These are phyloP conservation scores for Melanopsichium pennsylvanicum DNA, from an alignment of 1,284 basidiomycete species.

Conservation along the genomic window DNA sequence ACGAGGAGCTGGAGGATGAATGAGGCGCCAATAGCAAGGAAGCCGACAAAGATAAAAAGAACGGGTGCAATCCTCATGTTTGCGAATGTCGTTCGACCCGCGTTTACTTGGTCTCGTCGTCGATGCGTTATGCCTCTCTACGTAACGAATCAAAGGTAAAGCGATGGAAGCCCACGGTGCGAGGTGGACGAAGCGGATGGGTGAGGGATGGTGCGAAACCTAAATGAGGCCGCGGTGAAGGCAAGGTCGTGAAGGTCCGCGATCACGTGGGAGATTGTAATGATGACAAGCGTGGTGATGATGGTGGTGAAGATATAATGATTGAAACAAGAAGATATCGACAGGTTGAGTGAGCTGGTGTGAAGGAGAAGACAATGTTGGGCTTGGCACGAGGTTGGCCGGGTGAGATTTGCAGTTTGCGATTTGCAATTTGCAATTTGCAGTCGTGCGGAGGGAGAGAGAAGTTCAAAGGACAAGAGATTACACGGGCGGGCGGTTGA, in stretches of 20 bases:
- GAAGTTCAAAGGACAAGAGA: conserved; percentile 14
- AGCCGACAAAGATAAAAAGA: conserved; percentile 44
- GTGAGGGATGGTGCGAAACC: conserved; percentile 2
- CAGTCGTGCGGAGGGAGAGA: conserved; percentile 7
- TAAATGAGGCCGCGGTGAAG: conserved; percentile 1
- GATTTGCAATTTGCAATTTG: too few relatives aligned
- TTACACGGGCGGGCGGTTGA: not conserved
- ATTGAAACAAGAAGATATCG: conserved; percentile 7
- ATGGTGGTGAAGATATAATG: not conserved
- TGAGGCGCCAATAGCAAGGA: conserved; percentile 53
- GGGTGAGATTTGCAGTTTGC: too few relatives aligned
- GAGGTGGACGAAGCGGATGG: conserved; percentile 20
- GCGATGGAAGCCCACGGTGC: conserved; percentile 24
- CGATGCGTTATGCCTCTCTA: too few relatives aligned
- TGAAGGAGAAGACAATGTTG: not conserved
- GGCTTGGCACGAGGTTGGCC: too few relatives aligned
- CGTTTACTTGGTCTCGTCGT: too few relatives aligned
- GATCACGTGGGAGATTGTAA: not conserved
- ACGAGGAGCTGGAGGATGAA: conserved; percentile 57
- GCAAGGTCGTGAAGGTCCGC: not conserved
- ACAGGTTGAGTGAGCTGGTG: too few relatives aligned
- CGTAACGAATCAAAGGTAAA: too few relatives aligned
- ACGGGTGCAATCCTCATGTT: conserved; percentile 31
- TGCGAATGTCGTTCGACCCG: not conserved
- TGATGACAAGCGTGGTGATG: conserved; percentile 6